Conservation (phyloP, 2,329 filamentous ascomycete genomes). For the Colletotrichum tamarilloi region DNA sequence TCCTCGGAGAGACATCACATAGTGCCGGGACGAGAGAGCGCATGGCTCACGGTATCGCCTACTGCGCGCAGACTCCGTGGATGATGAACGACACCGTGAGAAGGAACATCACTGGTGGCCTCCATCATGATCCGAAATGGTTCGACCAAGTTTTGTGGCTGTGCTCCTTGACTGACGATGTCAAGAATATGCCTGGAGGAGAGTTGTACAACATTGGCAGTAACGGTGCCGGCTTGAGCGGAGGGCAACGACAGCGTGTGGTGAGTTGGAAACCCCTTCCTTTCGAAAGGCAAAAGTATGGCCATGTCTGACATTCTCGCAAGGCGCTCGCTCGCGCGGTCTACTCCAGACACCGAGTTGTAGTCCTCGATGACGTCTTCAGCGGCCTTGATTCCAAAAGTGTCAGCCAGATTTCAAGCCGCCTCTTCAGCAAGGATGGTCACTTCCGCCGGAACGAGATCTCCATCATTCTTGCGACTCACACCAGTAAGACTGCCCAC, state of each 20-base stretch:
- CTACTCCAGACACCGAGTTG: not conserved
- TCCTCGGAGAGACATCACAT: constrained; percentile 15
- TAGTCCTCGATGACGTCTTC: constrained; percentile 17
- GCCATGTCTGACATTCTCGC: not conserved
- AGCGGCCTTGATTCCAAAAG: constrained; percentile 10
- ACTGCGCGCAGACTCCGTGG: constrained; percentile 26
- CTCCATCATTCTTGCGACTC: constrained; percentile 9
- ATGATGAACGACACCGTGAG: constrained; percentile 19
- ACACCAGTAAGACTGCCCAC: not conserved
- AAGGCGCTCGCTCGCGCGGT: constrained; percentile 9
- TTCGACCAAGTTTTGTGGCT: constrained; percentile 8
- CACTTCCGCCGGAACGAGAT: not conserved
- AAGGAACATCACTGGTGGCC: constrained; percentile 13
- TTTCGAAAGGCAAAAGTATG: too few relatives aligned
- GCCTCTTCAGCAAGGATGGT: constrained; percentile 1
- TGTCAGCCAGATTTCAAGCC: not conserved
- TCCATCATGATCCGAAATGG: constrained; percentile 7
- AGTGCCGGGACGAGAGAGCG: not conserved
- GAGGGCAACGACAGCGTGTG: constrained; percentile 22
- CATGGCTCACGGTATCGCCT: not conserved
- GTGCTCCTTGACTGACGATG: constrained; percentile 12
- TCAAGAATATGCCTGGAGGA: not conserved
- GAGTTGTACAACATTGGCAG: constrained; percentile 16
- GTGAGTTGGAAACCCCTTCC: not conserved
- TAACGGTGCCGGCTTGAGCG: constrained; percentile 12